phyloP scores from a whole-genome alignment of 2,329 filamentous ascomycete genomes.

The Venturia asperata region DNA sequence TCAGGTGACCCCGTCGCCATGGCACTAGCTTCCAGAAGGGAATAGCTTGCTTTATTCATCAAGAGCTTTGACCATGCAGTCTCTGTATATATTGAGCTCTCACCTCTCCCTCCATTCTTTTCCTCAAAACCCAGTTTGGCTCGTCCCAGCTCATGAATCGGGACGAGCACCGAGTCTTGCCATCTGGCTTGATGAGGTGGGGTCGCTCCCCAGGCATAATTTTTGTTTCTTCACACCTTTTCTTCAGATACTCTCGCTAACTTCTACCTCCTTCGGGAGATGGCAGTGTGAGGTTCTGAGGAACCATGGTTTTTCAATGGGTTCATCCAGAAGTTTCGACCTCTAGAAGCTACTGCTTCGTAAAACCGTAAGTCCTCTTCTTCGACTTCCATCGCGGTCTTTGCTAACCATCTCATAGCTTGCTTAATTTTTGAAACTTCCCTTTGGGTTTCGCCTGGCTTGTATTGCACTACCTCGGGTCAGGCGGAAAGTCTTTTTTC shows the following conservation, averaged over 20 bases:
- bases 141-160: slow-evolving; percentile 3
- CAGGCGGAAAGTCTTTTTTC: slow-evolving; percentile 1
- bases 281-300: neutral
- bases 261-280: neutral
- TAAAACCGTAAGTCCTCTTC: neutral
- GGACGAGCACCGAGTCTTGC: neutral
- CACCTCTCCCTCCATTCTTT: neutral
- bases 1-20: no score
- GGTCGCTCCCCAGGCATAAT: neutral
- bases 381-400: neutral
- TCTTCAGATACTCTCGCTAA: neutral
- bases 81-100: neutral
- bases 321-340: neutral
- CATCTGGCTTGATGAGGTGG: neutral
- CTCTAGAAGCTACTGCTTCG: neutral
- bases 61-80: neutral
- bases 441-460: neutral
- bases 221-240: neutral
- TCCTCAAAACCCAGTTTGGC: neutral
- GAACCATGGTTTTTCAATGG: no score
- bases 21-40: no score
- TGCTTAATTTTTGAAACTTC: neutral
- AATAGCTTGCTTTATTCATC: no score
- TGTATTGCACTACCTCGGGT: neutral
- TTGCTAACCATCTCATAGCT: neutral